phyloP scores from a whole-genome alignment of 352 stramenopile genomes.

The Phytophthora melonis region DNA sequence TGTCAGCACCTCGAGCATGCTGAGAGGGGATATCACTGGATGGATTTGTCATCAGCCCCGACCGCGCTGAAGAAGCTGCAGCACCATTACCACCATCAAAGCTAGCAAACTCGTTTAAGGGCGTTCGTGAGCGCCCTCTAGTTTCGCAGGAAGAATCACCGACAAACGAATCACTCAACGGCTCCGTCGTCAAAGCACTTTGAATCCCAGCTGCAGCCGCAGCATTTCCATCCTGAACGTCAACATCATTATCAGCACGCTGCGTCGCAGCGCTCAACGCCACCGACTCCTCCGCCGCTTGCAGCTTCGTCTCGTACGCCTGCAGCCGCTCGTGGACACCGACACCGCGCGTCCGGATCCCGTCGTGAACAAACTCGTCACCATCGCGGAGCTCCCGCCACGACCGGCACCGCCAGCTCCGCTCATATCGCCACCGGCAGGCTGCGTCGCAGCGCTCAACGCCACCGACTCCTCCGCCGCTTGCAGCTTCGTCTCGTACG shows the following conservation, averaged over 20 bases:
- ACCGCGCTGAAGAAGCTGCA: neutral
- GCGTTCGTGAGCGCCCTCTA: too few species aligned
- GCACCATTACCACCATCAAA: neutral
- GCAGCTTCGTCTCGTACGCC: slow-evolving; percentile 31
- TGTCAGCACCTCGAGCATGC: slow-evolving; percentile 23
- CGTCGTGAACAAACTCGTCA: slow-evolving; percentile 43
- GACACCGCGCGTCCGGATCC: slow-evolving; percentile 41
- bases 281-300: slow-evolving; percentile 16
- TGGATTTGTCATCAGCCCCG: neutral
- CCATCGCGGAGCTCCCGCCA: neutral
- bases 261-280: neutral
- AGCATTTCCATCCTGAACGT: neutral
- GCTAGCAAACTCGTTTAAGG: neutral
- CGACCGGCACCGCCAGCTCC: neutral
- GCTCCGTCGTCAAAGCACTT: neutral
- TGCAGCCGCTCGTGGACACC: slow-evolving; percentile 28
- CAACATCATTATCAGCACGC: neutral
- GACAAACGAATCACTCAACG: too few species aligned
- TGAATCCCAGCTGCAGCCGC: neutral
- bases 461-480: slow-evolving; percentile 15
- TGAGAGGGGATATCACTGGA: neutral
- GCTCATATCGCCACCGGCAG: neutral
- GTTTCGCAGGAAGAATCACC: too few species aligned
- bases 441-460: neutral
- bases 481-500: slow-evolving; percentile 31